A percentile compares a stretch with the other conserved stretches of the same genome.
phyloP scores from a whole-genome alignment of 2,329 filamentous ascomycete genomes.

The Fusarium albidum region DNA sequence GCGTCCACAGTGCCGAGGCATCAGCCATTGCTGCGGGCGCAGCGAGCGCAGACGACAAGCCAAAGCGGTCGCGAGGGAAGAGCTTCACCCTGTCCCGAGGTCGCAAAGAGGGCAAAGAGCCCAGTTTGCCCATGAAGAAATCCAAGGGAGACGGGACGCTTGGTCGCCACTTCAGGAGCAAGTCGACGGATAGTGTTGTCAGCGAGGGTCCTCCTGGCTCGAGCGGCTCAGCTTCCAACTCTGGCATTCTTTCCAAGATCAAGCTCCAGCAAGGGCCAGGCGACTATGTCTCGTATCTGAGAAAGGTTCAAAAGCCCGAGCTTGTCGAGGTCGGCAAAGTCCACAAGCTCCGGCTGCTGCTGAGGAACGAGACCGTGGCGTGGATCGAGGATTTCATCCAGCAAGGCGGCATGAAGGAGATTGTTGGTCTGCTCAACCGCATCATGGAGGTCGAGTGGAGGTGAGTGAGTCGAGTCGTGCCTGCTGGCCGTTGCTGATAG shows the following conservation, averaged over 20 bases:
- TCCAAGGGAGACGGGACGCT: conserved; percentile 71
- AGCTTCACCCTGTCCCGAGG: conserved; percentile 80
- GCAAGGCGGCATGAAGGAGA: conserved; percentile 90
- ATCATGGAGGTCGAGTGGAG: conserved; percentile 97
- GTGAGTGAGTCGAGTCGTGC: conserved; percentile 56
- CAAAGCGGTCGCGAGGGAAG: conserved; percentile 55
- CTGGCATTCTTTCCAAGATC: conserved; percentile 70
- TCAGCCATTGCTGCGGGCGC: conserved; percentile 49
- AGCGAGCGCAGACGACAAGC: conserved; percentile 55
- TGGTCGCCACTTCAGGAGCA: conserved; percentile 72
- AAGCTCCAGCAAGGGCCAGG: conserved; percentile 78
- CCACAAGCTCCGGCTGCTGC: conserved; percentile 87
- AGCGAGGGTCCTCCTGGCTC: conserved; percentile 64
- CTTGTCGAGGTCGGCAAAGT: conserved; percentile 92
- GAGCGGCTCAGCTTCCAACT: conserved; percentile 62
- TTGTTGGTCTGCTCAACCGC: conserved; percentile 85
- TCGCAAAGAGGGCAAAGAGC: conserved; percentile 68
- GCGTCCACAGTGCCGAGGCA: conserved; percentile 47
- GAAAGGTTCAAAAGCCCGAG: conserved; percentile 81
- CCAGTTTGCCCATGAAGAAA: conserved; percentile 77
- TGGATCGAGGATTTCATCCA: conserved; percentile 95
- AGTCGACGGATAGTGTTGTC: conserved; percentile 75
- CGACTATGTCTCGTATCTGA: conserved; percentile 87
- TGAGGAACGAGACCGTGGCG: conserved; percentile 93
- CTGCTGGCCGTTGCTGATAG: conserved; percentile 10